Percentiles rank a stretch among this genome's conserved stretches.
Evolutionary conservation across 1,284 basidiomycete genomes (phyloP).

Genomic region (Trichosporon ovoides): DNA sequence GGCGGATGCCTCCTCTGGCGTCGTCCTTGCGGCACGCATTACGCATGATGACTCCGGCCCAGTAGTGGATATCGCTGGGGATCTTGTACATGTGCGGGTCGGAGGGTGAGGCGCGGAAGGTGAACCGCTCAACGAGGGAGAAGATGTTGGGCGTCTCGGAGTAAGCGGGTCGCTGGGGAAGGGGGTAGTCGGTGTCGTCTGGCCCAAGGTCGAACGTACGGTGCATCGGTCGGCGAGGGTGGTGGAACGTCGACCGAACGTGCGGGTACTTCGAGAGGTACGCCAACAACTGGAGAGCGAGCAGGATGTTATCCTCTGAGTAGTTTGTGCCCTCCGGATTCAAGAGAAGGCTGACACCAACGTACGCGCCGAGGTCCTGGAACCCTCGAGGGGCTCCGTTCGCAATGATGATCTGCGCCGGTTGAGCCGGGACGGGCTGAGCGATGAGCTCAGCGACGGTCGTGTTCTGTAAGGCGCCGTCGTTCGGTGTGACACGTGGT

Average conservation of each 20-base stretch:
- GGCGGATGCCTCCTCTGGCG: conserved; percentile 80
- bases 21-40: conserved; percentile 99
- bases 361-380: conserved; percentile 45
- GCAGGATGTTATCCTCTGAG: conserved; percentile 89
- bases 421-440: conserved; percentile 15
- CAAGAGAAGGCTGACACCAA: conserved; percentile 38
- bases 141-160: conserved; percentile 73
- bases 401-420: conserved; percentile 46
- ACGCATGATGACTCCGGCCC: conserved; percentile 99
- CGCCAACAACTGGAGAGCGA: conserved; percentile 85
- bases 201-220: conserved; percentile 43
- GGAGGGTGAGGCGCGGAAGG: conserved; percentile 78
- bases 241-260: conserved; percentile 94
- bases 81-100: conserved; percentile 69
- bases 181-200: conserved; percentile 30
- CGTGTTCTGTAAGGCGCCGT: conserved; percentile 15
- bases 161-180: conserved; percentile 42
- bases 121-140: conserved; percentile 91
- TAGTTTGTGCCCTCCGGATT: conserved; percentile 56
- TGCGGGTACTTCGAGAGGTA: conserved; percentile 98
- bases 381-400: conserved; percentile 48
- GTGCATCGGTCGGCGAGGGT: conserved; percentile 57
- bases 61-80: conserved; percentile 92
- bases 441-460: conserved; percentile 19
- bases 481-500: conserved; percentile 26